Percentiles rank a stretch among this genome's conserved stretches.
phyloP scores from a whole-genome alignment of 768 basidiomycete species.

The Tubosaeta sp. region DNA sequence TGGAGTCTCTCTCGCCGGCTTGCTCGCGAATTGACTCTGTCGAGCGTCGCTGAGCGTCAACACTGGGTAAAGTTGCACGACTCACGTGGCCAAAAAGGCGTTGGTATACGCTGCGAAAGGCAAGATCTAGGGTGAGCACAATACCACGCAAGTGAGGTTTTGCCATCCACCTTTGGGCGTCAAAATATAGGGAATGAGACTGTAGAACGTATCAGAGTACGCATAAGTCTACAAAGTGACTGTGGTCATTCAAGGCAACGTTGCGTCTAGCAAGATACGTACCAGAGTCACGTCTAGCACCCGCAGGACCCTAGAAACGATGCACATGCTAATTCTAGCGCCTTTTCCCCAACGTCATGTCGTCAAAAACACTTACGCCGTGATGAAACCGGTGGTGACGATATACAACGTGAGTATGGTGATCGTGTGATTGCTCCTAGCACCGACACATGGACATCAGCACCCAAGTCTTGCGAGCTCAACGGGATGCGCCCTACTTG shows the following conservation, averaged over 20 bases:
- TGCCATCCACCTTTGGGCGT: neutral
- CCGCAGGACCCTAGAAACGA: neutral
- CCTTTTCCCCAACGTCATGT: neutral
- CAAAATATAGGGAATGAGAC: neutral
- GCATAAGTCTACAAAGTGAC: neutral
- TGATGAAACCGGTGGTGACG: neutral
- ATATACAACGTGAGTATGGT: neutral
- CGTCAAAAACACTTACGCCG: neutral
- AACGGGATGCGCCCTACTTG: neutral
- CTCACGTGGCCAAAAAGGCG: slow-evolving; percentile 2
- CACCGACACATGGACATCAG: neutral
- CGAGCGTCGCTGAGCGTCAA: too few species aligned
- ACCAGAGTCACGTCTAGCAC: neutral
- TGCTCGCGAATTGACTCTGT: neutral
- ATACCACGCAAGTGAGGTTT: neutral
- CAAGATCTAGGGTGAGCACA: too few species aligned
- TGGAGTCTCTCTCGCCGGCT: neutral
- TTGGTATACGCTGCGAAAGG: slow-evolving; percentile 2
- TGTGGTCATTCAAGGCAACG: neutral
- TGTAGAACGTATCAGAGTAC: neutral
- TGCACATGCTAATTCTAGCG: neutral
- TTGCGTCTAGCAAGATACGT: neutral
- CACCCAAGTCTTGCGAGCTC: neutral
- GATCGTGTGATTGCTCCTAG: neutral
- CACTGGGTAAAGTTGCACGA: neutral